Conservation (phyloP, 1,284 basidiomycete species). For the Ceratobasidium papillatum region DNA sequence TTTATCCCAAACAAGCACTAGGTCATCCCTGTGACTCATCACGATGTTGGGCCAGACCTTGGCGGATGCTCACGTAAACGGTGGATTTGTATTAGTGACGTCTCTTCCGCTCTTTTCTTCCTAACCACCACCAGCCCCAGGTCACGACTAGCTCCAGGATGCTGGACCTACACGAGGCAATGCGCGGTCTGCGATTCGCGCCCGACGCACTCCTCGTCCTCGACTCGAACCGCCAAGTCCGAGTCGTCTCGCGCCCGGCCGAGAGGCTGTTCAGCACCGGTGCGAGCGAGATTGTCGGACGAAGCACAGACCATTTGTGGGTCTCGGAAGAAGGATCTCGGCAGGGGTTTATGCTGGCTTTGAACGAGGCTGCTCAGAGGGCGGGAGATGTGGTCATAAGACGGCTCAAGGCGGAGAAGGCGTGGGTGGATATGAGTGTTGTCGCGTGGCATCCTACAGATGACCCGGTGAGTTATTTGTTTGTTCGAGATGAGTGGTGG, state of each 20-base stretch:
- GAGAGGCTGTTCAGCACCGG: conserved; percentile 27
- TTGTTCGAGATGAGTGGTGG: background rate
- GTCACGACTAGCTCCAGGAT: conserved; percentile 1
- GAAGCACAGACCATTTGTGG: conserved; percentile 34
- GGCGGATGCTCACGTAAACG: background rate
- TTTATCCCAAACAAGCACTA: background rate
- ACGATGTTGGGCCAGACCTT: background rate
- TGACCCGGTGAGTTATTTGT: conserved; percentile 6
- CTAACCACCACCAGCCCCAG: background rate
- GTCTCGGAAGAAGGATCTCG: background rate
- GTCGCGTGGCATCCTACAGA: conserved; percentile 35
- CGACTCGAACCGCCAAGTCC: conserved; percentile 32
- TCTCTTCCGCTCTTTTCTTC: background rate
- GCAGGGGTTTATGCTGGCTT: conserved; percentile 24
- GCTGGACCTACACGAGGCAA: conserved; percentile 37
- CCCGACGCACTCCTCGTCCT: conserved; percentile 27
- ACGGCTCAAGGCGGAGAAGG: conserved; percentile 5
- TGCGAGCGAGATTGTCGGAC: conserved; percentile 18
- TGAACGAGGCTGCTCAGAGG: conserved; percentile 35
- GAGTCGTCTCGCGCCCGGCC: conserved; percentile 15
- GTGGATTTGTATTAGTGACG: conserved; percentile 16
- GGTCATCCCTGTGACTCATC: too few relatives aligned
- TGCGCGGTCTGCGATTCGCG: conserved; percentile 36
- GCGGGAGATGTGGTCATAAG: conserved; percentile 28
- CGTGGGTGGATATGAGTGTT: conserved; percentile 31